phyloP scores from a whole-genome alignment of 2,329 filamentous ascomycete genomes.

The Fusarium virguliforme region DNA sequence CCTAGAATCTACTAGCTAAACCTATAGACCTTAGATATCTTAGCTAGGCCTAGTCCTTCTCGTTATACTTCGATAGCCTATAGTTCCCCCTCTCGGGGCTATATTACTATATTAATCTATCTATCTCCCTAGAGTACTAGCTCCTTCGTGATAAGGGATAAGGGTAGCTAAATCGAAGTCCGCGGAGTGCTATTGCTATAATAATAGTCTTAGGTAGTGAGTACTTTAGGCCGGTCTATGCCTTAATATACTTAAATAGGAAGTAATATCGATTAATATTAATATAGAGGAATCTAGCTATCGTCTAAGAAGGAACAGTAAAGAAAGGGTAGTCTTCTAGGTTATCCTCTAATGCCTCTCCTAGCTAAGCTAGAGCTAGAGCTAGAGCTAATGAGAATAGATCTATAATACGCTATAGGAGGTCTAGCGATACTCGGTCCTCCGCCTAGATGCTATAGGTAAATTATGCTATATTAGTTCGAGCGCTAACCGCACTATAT shows the following conservation, averaged over 20 bases:
- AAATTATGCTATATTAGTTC: not conserved
- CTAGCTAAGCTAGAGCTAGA: too few species aligned
- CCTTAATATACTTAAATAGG: conserved; percentile 9
- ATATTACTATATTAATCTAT: not conserved
- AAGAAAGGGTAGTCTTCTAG: conserved; percentile 2
- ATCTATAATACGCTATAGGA: not conserved
- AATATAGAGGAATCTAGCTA: not conserved
- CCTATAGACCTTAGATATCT: not conserved
- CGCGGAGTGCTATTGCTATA: not conserved
- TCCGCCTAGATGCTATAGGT: not conserved
- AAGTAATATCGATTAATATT: conserved; percentile 12
- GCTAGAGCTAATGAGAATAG: not conserved
- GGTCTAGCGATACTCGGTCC: not conserved
- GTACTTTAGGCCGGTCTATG: not conserved
- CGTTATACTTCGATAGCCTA: not conserved
- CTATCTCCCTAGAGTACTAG: not conserved
- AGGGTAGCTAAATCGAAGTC: not conserved
- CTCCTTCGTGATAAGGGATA: not conserved
- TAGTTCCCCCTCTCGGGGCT: not conserved
- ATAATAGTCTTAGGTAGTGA: not conserved
- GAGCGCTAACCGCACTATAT: not conserved
- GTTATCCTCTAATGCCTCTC: not conserved
- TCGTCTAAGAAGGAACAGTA: not conserved
- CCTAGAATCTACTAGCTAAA: not conserved
- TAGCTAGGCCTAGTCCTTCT: not conserved